Evolutionary conservation across 352 stramenopile genomes (phyloP).

Genomic region (Pythium brachiatum): DNA sequence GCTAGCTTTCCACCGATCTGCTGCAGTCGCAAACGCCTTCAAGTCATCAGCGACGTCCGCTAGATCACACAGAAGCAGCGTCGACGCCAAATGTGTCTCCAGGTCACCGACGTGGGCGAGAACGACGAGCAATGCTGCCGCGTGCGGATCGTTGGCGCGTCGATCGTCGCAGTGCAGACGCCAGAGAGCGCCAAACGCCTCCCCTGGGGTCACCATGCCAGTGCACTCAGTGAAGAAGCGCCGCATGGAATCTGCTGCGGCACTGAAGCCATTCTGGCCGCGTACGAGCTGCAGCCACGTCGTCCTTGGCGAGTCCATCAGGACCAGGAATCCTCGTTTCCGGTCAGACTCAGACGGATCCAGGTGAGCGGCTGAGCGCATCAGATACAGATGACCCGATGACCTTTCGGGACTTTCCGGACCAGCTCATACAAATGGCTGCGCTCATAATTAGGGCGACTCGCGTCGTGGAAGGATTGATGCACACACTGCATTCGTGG

Average conservation of each 20-base stretch:
- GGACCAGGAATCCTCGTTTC: neutral
- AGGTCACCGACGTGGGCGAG: conserved; percentile 26
- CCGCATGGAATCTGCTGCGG: conserved; percentile 20
- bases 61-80: conserved; percentile 33
- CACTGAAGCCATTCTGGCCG: neutral
- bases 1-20: neutral
- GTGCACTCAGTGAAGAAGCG: neutral
- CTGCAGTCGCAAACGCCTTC: neutral
- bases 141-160: neutral
- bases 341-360: neutral
- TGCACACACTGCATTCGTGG: neutral
- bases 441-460: neutral
- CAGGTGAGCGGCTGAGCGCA: neutral
- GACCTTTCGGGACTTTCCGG: no score
- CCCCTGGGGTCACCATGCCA: neutral
- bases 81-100: conserved; percentile 30
- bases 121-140: conserved; percentile 2
- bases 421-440: no score
- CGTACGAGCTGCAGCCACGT: conserved; percentile 5
- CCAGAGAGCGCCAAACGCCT: conserved; percentile 9
- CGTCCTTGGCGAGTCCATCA: neutral
- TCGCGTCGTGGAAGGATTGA: neutral
- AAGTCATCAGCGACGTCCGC: conserved; percentile 27
- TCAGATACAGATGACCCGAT: neutral
- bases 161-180: neutral